Conservation (phyloP, 1,284 basidiomycete genomes). For the Apiotrichum sp. region DNA sequence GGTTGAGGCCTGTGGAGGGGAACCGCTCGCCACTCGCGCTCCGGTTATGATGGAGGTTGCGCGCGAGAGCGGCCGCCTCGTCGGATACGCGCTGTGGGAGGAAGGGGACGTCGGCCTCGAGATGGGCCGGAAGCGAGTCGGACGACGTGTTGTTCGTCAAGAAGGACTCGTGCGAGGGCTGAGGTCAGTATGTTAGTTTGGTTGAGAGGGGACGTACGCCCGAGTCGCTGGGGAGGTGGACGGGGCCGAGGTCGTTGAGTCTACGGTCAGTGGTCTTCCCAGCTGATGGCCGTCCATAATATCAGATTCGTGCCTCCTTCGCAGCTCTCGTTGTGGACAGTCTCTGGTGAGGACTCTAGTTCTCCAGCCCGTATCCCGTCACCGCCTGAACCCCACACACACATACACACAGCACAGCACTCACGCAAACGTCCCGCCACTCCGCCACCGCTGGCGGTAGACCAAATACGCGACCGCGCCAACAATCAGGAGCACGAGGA, state of each 20-base stretch:
- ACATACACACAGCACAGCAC: too few species aligned
- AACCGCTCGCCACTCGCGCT: slow-evolving; percentile 1
- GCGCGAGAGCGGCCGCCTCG: slow-evolving; percentile 3
- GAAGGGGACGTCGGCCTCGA: slow-evolving; percentile 13
- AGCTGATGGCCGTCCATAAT: too few species aligned
- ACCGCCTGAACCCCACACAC: too few species aligned
- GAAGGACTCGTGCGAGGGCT: slow-evolving; percentile 35
- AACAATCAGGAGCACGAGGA: slow-evolving; percentile 21
- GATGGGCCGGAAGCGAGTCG: slow-evolving; percentile 32
- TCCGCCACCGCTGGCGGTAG: slow-evolving; percentile 8
- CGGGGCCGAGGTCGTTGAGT: too few species aligned
- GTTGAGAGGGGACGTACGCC: too few species aligned
- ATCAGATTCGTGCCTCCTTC: too few species aligned
- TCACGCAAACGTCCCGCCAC: too few species aligned
- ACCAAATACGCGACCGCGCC: slow-evolving; percentile 20
- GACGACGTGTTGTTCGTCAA: slow-evolving; percentile 35
- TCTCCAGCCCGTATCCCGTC: too few species aligned
- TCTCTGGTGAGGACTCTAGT: too few species aligned
- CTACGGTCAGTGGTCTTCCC: too few species aligned
- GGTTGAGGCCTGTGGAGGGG: background rate
- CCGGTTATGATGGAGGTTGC: background rate
- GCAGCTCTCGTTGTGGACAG: too few species aligned
- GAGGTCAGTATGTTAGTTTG: background rate
- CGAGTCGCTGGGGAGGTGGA: too few species aligned
- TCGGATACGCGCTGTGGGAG: background rate